phyloP scores from a whole-genome alignment of 1,139 yeast species.

The Yamadazyma sp. region DNA sequence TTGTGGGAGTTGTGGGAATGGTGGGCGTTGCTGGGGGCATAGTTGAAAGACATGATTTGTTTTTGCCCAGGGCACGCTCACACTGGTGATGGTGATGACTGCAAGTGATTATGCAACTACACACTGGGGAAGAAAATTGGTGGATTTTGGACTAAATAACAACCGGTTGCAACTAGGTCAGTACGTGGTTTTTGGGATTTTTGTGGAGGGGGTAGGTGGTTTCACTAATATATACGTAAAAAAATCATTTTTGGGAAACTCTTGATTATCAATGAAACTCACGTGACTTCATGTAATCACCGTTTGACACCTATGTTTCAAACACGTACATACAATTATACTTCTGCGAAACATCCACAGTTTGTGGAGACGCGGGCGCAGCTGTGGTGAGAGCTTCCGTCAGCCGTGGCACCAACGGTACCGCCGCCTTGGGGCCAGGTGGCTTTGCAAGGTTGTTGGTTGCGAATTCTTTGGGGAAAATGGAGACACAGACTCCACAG shows the following conservation, averaged over 20 bases:
- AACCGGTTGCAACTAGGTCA: no score
- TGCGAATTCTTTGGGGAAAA: neutral
- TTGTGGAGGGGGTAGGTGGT: no score
- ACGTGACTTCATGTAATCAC: constrained; percentile 8
- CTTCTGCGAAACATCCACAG: neutral
- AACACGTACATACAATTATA: neutral
- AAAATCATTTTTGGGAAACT: neutral
- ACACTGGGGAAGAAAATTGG: no score
- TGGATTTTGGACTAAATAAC: neutral
- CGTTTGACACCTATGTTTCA: no score
- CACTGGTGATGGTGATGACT: neutral
- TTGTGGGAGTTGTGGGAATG: no score
- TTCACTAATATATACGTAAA: neutral
- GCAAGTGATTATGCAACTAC: neutral
- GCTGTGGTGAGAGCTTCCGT: no score
- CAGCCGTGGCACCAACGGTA: no score
- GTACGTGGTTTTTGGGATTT: no score
- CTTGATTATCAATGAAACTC: constrained; percentile 5
- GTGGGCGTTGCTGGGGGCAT: neutral
- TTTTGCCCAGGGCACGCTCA: constrained; percentile 2
- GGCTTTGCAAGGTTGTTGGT: no score
- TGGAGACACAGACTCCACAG: constrained; percentile 1
- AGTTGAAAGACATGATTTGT: constrained; percentile 1
- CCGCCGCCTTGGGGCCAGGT: neutral
- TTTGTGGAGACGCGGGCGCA: no score